Conservation (phyloP, 257 asterid genomes). For the Nicotiana knightiana region DNA sequence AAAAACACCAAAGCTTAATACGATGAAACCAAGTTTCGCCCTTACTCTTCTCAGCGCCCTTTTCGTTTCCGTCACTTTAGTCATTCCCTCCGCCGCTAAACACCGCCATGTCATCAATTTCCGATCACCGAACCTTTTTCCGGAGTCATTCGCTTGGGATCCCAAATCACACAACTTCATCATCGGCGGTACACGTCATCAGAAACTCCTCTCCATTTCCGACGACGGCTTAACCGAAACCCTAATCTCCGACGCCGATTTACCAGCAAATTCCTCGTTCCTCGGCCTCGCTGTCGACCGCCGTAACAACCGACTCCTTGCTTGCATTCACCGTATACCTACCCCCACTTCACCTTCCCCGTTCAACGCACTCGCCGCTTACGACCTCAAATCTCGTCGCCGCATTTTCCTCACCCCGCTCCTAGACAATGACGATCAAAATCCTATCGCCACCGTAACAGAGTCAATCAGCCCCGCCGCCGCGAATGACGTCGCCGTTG, state of each 20-base stretch:
- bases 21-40: neutral
- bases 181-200: slow-evolving; percentile 54
- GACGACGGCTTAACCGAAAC: slow-evolving; percentile 58
- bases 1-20: neutral
- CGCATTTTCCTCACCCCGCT: slow-evolving; percentile 47
- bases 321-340: slow-evolving; percentile 42
- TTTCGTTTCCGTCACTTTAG: slow-evolving; percentile 11
- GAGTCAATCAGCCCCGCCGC: slow-evolving; percentile 12
- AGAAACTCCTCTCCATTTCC: slow-evolving; percentile 52
- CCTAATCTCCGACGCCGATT: slow-evolving; percentile 40
- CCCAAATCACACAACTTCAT: slow-evolving; percentile 70
- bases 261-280: slow-evolving; percentile 46
- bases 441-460: slow-evolving; percentile 20
- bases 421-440: slow-evolving; percentile 11
- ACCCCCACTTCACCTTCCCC: slow-evolving; percentile 26
- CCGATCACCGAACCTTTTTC: slow-evolving; percentile 56
- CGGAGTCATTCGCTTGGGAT: slow-evolving; percentile 68
- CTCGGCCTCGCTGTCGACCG: slow-evolving; percentile 62
- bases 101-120: slow-evolving; percentile 56
- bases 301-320: slow-evolving; percentile 58
- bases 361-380: slow-evolving; percentile 55
- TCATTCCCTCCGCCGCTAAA: slow-evolving; percentile 19
- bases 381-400: slow-evolving; percentile 44
- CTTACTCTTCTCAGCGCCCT: neutral
- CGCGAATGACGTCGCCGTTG: slow-evolving; percentile 58